Evolutionary conservation across 352 stramenopile genomes (phyloP).

Genomic region (Phytopythium montanum): DNA sequence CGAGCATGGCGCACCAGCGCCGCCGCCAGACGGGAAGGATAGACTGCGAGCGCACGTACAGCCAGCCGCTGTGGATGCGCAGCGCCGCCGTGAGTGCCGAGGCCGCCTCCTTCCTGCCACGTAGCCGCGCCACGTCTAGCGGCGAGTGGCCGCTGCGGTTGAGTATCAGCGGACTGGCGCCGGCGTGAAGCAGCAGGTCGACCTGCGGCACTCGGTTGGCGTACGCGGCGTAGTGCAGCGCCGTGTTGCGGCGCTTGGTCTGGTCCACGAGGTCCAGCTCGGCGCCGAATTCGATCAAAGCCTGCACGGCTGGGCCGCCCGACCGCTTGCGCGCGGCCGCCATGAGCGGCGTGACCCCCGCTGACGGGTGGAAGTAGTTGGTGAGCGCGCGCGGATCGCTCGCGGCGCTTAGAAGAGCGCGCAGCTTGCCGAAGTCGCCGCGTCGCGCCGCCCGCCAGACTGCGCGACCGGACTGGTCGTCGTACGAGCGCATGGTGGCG

Average conservation of each 20-base stretch:
- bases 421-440: slow-evolving; percentile 29
- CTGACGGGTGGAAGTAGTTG: slow-evolving; percentile 38
- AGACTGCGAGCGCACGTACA: slow-evolving; percentile 36
- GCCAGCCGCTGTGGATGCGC: slow-evolving; percentile 52
- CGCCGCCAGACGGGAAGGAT: slow-evolving; percentile 53
- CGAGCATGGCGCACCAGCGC: slow-evolving; percentile 54
- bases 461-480: slow-evolving; percentile 9
- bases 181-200: slow-evolving; percentile 51
- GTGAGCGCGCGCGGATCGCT: slow-evolving; percentile 21
- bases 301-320: slow-evolving; percentile 39
- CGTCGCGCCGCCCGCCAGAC: slow-evolving; percentile 27
- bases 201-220: slow-evolving; percentile 42
- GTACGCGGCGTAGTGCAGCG: slow-evolving; percentile 64
- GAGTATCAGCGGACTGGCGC: slow-evolving; percentile 38
- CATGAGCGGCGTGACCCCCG: slow-evolving; percentile 70
- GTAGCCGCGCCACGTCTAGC: slow-evolving; percentile 55
- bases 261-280: slow-evolving; percentile 33
- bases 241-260: slow-evolving; percentile 44
- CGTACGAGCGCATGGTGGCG: background rate
- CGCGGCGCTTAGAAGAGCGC: slow-evolving; percentile 15
- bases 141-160: slow-evolving; percentile 55
- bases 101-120: slow-evolving; percentile 32
- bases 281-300: slow-evolving; percentile 57
- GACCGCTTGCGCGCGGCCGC: slow-evolving; percentile 47
- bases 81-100: slow-evolving; percentile 45